A percentile compares a stretch with the other conserved stretches of the same genome.
Evolutionary conservation across 2,329 filamentous ascomycete species (phyloP).

Genomic region (Alternaria metachromatica): DNA sequence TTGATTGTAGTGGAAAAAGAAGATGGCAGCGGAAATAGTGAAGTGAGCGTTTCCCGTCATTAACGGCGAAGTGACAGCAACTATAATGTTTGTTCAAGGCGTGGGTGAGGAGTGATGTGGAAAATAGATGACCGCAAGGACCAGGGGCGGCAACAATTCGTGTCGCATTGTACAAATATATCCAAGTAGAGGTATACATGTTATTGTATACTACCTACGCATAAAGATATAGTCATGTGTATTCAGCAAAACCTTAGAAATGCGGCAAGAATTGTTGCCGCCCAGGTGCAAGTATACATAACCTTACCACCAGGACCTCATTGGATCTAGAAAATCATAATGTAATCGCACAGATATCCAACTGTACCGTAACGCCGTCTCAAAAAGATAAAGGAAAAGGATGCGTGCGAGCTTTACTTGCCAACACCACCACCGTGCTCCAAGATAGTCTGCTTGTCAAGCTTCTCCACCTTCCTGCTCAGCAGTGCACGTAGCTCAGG

Average conservation of each 20-base stretch:
- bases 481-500: constrained; percentile 67
- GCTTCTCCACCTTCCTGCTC: constrained; percentile 64
- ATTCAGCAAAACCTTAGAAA: too few species aligned
- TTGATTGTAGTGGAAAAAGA: neutral
- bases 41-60: neutral
- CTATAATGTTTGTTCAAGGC: constrained; percentile 1
- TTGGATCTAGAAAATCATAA: neutral
- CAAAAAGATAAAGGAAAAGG: too few species aligned
- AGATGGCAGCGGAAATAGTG: neutral
- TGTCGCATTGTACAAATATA: too few species aligned
- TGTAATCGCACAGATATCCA: neutral
- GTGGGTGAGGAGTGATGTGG: constrained; percentile 8
- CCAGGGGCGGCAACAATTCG: too few species aligned
- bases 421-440: constrained; percentile 42
- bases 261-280: too few species aligned
- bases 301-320: neutral
- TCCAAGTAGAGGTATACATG: too few species aligned
- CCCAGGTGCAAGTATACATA: neutral
- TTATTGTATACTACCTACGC: too few species aligned
- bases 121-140: neutral
- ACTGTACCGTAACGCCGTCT: constrained; percentile 8
- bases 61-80: neutral
- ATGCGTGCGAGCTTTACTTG: too few species aligned
- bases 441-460: constrained; percentile 53
- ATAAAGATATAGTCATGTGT: too few species aligned